Percentiles rank a stretch among this genome's conserved stretches.
Evolutionary conservation across 257 asterid genomes (phyloP).

Genomic region (Misopates orontium): DNA sequence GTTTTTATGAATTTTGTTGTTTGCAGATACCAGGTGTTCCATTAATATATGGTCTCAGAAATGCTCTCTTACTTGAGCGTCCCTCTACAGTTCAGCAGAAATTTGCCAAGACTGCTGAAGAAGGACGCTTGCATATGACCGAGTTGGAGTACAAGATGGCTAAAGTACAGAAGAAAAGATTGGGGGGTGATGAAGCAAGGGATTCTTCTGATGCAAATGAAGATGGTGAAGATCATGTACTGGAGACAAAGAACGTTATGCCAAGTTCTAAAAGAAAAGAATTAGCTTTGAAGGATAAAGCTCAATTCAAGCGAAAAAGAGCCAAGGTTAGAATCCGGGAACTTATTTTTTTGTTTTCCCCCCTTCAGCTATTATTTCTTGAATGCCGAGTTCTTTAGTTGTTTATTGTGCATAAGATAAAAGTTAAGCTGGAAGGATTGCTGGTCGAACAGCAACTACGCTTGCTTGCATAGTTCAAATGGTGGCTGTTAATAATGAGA

Average conservation of each 20-base stretch:
- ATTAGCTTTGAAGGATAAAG: conserved; percentile 36
- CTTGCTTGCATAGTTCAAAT: background rate
- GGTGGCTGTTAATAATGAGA: background rate
- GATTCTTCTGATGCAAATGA: conserved; percentile 52
- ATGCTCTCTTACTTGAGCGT: conserved; percentile 77
- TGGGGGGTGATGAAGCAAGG: conserved; percentile 39
- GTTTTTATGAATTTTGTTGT: conserved; percentile 11
- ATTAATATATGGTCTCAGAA: conserved; percentile 63
- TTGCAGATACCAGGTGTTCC: conserved; percentile 94
- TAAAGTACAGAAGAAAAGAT: conserved; percentile 39
- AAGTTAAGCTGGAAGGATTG: background rate
- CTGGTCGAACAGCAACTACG: conserved; percentile 1
- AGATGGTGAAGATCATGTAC: conserved; percentile 30
- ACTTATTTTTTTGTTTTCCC: background rate
- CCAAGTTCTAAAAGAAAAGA: conserved; percentile 30
- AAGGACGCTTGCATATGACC: conserved; percentile 65
- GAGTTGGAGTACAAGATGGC: conserved; percentile 61
- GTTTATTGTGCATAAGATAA: background rate
- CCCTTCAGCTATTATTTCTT: background rate
- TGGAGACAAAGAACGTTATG: conserved; percentile 32
- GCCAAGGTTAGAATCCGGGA: conserved; percentile 44
- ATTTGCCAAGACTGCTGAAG: conserved; percentile 72
- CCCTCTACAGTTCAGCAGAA: conserved; percentile 75
- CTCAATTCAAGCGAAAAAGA: conserved; percentile 53
- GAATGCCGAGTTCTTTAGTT: background rate